Conservation (phyloP, 306 rosid species). For the Lablab purpureus region DNA sequence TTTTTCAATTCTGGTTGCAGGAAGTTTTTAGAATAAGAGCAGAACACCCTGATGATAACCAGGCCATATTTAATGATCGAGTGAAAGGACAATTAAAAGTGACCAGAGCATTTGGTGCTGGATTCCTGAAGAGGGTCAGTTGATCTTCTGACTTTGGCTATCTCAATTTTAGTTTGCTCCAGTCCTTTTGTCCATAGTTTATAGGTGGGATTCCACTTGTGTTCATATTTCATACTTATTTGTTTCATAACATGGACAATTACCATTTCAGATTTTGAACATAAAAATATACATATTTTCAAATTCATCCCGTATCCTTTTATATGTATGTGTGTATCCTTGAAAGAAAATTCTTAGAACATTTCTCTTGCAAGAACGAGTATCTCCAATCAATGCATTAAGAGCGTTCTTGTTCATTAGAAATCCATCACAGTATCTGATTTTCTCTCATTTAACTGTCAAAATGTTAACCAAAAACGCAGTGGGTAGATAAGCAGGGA, state of each 20-base stretch:
- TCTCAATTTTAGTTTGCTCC: slow-evolving; percentile 54
- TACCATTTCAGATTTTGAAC: slow-evolving; percentile 9
- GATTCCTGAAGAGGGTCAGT: slow-evolving; percentile 76
- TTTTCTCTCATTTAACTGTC: slow-evolving; percentile 1
- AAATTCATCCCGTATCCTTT: neutral
- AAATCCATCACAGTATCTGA: neutral
- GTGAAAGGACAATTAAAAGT: slow-evolving; percentile 78
- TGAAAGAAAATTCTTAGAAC: neutral
- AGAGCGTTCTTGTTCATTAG: neutral
- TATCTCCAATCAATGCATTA: neutral
- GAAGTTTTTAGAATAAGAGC: slow-evolving; percentile 64
- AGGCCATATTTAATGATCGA: slow-evolving; percentile 65
- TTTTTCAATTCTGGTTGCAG: slow-evolving; percentile 52
- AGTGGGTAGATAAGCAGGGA: neutral
- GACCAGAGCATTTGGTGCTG: slow-evolving; percentile 79
- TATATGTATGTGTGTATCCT: neutral
- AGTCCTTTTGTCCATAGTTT: slow-evolving; percentile 48
- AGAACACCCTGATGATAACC: slow-evolving; percentile 71
- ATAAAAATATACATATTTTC: slow-evolving; percentile 5
- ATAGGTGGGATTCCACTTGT: slow-evolving; percentile 39
- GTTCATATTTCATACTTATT: neutral
- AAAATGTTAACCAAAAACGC: neutral
- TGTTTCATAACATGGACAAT: neutral
- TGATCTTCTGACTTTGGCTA: slow-evolving; percentile 52
- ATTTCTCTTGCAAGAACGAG: slow-evolving; percentile 1